Conservation (phyloP, 2,329 filamentous ascomycete genomes). For the Chaetoscypha palmicola region DNA sequence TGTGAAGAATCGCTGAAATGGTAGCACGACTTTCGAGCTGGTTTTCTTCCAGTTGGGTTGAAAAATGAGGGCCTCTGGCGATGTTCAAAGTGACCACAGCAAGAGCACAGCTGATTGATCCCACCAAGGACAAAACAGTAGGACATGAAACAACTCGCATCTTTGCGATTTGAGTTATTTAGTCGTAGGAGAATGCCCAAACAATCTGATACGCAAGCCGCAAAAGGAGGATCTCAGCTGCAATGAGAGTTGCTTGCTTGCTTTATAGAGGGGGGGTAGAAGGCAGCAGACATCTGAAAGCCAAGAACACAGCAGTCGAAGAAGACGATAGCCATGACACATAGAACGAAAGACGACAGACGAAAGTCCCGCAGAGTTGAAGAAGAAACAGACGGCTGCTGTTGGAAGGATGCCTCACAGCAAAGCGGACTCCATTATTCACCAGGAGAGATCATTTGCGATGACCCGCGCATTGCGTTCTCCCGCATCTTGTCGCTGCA, state of each 20-base stretch:
- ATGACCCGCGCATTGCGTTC: not conserved
- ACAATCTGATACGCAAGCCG: too few species aligned
- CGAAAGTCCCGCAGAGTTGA: not conserved
- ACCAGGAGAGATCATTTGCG: not conserved
- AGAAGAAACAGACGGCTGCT: not conserved
- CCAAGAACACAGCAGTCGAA: not conserved
- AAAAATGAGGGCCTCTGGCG: not conserved
- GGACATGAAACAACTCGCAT: not conserved
- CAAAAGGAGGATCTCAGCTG: too few species aligned
- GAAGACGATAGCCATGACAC: not conserved
- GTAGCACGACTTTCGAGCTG: slow-evolving; percentile 10
- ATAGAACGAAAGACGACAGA: not conserved
- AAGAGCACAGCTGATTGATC: not conserved
- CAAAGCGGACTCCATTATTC: not conserved
- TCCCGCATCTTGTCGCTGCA: not conserved
- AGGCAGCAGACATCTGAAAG: not conserved
- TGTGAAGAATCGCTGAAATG: slow-evolving; percentile 26
- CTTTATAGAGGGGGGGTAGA: too few species aligned
- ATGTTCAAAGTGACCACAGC: slow-evolving; percentile 1
- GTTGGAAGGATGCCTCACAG: not conserved
- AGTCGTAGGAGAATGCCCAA: too few species aligned
- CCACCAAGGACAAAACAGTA: not conserved
- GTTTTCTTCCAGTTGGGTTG: not conserved
- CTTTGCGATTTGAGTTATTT: not conserved
- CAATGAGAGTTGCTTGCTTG: too few species aligned